Evolutionary conservation across 2,329 filamentous ascomycete genomes (phyloP).

Genomic region (Kalmusia sp.): DNA sequence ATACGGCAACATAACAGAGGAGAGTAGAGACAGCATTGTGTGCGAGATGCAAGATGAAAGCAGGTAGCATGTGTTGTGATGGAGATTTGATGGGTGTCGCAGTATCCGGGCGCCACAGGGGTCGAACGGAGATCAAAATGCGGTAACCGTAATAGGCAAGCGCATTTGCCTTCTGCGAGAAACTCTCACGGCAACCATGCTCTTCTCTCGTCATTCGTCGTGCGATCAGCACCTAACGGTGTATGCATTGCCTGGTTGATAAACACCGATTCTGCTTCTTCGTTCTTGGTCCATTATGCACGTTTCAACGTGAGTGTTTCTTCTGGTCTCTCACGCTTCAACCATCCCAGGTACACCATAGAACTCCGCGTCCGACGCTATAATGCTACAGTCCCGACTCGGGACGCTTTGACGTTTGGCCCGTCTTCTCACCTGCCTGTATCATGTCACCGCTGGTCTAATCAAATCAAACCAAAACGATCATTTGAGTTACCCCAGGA

Average conservation of each 20-base stretch:
- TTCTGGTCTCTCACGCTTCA: too few relatives aligned
- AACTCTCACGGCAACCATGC: neutral
- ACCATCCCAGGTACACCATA: too few relatives aligned
- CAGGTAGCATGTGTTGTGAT: neutral
- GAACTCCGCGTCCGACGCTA: too few relatives aligned
- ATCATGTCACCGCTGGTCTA: too few relatives aligned
- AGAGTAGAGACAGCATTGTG: neutral
- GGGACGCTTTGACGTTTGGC: too few relatives aligned
- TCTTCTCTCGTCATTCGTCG: neutral
- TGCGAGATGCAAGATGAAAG: neutral
- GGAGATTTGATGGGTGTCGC: slow-evolving; percentile 1
- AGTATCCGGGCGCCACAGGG: neutral
- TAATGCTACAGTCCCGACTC: too few relatives aligned
- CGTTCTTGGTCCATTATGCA: too few relatives aligned
- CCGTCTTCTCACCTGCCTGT: too few relatives aligned
- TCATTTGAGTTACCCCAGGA: too few relatives aligned
- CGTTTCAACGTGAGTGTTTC: neutral
- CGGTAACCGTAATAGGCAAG: neutral
- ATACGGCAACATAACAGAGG: too few relatives aligned
- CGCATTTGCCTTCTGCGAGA: neutral
- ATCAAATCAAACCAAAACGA: too few relatives aligned
- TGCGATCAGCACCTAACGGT: neutral
- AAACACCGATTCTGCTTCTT: too few relatives aligned
- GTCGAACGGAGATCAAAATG: neutral
- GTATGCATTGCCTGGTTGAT: neutral